Conservation (phyloP, 2,329 filamentous ascomycete genomes). For the Lasiodiplodia sp. region DNA sequence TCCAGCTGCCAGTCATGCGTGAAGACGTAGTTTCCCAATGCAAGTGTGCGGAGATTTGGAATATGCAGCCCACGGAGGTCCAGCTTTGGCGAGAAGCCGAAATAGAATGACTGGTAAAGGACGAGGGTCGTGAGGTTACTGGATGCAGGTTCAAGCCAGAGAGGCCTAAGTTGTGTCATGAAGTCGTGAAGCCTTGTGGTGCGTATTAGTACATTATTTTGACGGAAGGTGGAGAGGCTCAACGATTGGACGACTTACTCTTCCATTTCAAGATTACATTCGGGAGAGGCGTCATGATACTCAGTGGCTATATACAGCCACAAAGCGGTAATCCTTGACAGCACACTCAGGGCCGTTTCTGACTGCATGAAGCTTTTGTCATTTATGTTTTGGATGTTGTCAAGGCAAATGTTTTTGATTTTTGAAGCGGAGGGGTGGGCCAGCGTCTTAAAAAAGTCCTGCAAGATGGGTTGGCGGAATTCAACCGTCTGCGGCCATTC, state of each 20-base stretch:
- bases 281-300: background rate
- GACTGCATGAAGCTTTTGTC: constrained; percentile 1
- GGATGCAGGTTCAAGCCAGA: constrained; percentile 37
- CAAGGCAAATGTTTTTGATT: background rate
- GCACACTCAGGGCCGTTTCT: background rate
- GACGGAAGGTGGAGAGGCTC: too few relatives aligned
- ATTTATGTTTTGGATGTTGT: constrained; percentile 13
- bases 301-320: background rate
- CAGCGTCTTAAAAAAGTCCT: background rate
- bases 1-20: constrained; percentile 55
- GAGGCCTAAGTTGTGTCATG: constrained; percentile 31
- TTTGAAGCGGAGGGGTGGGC: background rate
- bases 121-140: constrained; percentile 51
- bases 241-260: background rate
- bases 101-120: constrained; percentile 41
- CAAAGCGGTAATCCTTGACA: constrained; percentile 1
- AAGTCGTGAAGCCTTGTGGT: constrained; percentile 34
- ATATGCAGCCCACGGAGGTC: constrained; percentile 47
- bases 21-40: constrained; percentile 53
- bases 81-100: constrained; percentile 51
- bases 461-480: background rate
- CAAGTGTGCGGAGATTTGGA: constrained; percentile 49
- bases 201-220: background rate
- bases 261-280: background rate
- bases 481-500: background rate